Base-by-base conservation (phyloP, 768 basidiomycete species). In the Erythrobasidium yunnanense region DNA sequence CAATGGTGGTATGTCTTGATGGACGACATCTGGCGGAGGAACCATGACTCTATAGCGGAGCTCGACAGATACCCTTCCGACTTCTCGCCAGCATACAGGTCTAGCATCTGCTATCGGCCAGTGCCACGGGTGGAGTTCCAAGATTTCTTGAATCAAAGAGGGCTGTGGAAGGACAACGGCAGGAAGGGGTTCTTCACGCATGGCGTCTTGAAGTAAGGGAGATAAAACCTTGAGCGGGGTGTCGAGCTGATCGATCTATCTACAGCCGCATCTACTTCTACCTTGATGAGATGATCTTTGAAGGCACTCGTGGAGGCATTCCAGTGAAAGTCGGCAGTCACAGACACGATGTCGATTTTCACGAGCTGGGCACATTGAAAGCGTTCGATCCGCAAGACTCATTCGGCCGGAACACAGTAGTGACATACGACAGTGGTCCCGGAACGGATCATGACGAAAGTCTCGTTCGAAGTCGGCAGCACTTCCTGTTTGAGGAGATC, bases 1-100 rank as follows among this genome's bases (percentile, higher is more conserved):
- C 81, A 82, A 2, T 87, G 86, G 84, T 89, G 87, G 87, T 87
- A 85, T 70, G 78, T 87, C 13, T 83, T 86, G 69, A 88, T 85
- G 85, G 86, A 71, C 54, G 71, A 70, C 33, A 20, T 87, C 54
- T 70, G 85, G 68, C 35, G 70, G 1, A 78, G 85, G 58, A 87
- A 88, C 72, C 74, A 82, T 70, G 79, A 81, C 47, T 82, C 84
- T 0, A 82, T 86, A 50, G 70, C 76, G 18, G 78, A 77, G 17
- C 74, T 88, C 15, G 62, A 73, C 50, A 78, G 76, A 4, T 78
- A 84, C 70, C 80, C 79, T 1, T 32, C 78, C 0, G 83, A 85
- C 71, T 89, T 88, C 73, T 82, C 85, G 72, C 87, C 87, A 0
- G 81, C 84, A 68, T 88, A 84, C 71, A 80, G 81, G 8, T 80